Base-by-base conservation (phyloP, 2,329 filamentous ascomycete genomes). In the Blastomyces percursus region DNA sequence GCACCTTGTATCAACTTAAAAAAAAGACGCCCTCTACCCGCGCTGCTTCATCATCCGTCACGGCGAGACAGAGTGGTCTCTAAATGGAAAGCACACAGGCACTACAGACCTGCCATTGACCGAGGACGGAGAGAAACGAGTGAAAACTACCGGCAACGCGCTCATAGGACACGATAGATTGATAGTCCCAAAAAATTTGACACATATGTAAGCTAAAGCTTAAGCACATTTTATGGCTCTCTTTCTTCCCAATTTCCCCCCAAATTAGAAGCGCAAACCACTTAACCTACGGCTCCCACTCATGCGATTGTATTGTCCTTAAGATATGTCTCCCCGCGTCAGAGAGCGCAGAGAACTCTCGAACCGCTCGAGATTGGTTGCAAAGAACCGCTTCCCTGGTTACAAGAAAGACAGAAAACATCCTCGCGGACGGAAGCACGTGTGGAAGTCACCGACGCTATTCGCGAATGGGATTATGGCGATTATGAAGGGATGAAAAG, bases 11-110 rank as follows among this genome's bases (percentile, higher is more conserved):
- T 55, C 4, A 7, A 7, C 11, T 24, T 24, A 14, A 35, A 44
- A 6, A 27, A 38, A 40, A 12, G 60, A 63, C 61, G 66, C 76
- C 78, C 76, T 65, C 74, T 1, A 85, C 86, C 89, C 90, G 1
- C 83, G 89, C 61, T 86, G 90, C 72, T 93, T 93, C 79, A 84
- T 94, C 68, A 78, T 91, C 73, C 90, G 92, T 69, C 92, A 96
- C 72, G 93, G 92, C 76, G 91, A 96, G 79, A 97, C 92, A 3
- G 91, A 96, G 79, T 97, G 92, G 92, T 95, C 90, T 5, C 84
- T 96, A 57, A 88, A 88, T 68, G 92, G 91, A 62, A 83, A 86
- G 60, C 90, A 96, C 76, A 97, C 93, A 0, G 89, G 91, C 60
- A 82, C 80, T 35, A 89, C 89, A n/a, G 92, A 97, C 71, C 89